Evolutionary conservation across 2,329 filamentous ascomycete species (phyloP).

Genomic region (Pseudocercospora macadamiae): DNA sequence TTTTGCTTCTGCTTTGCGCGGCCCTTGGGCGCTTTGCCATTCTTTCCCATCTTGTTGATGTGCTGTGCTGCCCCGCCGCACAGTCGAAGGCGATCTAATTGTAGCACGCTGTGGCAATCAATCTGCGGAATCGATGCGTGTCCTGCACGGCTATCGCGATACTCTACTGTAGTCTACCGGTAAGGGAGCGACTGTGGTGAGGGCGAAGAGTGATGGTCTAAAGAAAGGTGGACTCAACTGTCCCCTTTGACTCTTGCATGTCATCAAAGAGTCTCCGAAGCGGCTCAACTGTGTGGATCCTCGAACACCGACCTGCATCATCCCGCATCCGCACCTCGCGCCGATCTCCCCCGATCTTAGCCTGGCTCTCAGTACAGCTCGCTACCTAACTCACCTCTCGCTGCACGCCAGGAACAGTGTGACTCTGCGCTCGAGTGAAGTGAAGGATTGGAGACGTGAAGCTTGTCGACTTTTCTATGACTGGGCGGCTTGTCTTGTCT

Average conservation of each 20-base stretch:
- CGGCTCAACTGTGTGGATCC: too few species aligned
- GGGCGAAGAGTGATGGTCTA: not conserved
- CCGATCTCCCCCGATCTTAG: not conserved
- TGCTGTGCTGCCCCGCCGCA: not conserved
- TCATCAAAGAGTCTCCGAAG: not conserved
- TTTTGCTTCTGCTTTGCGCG: conserved; percentile 33
- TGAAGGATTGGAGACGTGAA: not conserved
- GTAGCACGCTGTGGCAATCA: not conserved
- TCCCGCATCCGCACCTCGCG: not conserved
- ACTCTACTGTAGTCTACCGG: conserved; percentile 1
- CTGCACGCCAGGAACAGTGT: not conserved
- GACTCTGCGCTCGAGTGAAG: not conserved
- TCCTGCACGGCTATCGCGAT: not conserved
- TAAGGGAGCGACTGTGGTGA: conserved; percentile 23
- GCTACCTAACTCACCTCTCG: not conserved
- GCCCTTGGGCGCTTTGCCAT: conserved; percentile 29
- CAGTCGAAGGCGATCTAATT: not conserved
- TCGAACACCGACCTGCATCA: too few species aligned
- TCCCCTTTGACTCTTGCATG: conserved; percentile 8
- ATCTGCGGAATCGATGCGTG: not conserved
- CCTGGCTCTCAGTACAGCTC: not conserved
- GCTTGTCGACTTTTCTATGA: too few species aligned
- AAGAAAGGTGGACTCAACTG: not conserved
- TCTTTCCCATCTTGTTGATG: conserved; percentile 24
- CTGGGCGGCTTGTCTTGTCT: not conserved